A percentile compares a stretch with the other conserved stretches of the same genome.
These are phyloP conservation scores for Myriosclerotinia curreyana DNA, from an alignment of 2,329 filamentous ascomycete species.

Conservation along the genomic window DNA sequence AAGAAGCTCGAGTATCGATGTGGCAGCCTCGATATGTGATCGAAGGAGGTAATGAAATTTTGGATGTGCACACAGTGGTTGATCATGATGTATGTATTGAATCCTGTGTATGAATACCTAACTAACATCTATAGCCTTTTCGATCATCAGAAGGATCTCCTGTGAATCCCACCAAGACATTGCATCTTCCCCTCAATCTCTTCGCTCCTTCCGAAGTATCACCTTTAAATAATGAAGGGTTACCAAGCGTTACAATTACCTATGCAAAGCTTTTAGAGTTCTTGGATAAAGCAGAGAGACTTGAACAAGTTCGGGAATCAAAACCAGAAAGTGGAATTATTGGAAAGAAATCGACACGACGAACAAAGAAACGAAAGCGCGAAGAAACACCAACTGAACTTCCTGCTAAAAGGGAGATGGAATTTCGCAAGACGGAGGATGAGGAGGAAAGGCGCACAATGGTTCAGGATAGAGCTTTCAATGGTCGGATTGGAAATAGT, in stretches of 20 bases:
- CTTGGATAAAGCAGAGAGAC: background rate
- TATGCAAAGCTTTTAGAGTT: background rate
- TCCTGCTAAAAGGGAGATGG: background rate
- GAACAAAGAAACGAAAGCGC: background rate
- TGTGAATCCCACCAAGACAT: background rate
- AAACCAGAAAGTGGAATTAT: background rate
- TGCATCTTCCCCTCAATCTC: background rate
- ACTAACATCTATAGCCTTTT: background rate
- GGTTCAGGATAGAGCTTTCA: background rate
- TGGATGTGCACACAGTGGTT: background rate
- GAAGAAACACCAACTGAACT: background rate
- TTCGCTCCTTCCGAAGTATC: background rate
- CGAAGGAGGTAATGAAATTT: background rate
- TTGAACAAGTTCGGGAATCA: background rate
- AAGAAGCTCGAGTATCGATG: constrained; percentile 24
- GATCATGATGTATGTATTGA: background rate
- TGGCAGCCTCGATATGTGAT: constrained; percentile 13
- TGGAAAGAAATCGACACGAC: background rate
- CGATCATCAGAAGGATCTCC: background rate
- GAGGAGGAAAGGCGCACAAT: background rate
- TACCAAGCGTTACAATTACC: background rate
- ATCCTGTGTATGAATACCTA: background rate
- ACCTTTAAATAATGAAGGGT: background rate
- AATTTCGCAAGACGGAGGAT: background rate
- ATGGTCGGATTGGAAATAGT: no score